Evolutionary conservation across 257 asterid genomes (phyloP).

Genomic region (Marsdenia floribunda): DNA sequence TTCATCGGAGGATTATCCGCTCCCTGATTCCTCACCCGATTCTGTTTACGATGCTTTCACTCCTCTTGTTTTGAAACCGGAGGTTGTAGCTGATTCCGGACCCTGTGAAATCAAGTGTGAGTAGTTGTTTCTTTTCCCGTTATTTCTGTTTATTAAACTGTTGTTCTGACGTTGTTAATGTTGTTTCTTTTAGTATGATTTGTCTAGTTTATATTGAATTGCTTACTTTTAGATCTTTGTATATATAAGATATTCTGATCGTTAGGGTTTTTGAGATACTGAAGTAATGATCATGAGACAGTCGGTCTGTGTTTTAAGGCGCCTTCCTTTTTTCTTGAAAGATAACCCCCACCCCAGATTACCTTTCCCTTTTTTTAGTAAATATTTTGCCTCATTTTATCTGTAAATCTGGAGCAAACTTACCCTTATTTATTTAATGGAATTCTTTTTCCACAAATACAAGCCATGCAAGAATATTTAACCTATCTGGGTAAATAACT

Average conservation of each 20-base stretch:
- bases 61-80: conserved; percentile 51
- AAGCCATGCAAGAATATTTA: no score
- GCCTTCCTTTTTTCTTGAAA: neutral
- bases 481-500: no score
- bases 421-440: no score
- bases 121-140: conserved; percentile 5
- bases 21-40: conserved; percentile 15
- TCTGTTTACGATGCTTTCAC: conserved; percentile 24
- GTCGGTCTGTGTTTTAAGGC: neutral
- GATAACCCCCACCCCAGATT: no score
- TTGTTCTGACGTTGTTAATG: neutral
- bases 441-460: no score
- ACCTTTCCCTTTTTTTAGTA: no score
- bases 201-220: neutral
- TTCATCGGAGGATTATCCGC: conserved; percentile 20
- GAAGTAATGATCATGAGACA: neutral
- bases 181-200: neutral
- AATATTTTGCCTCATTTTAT: no score
- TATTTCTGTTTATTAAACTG: neutral
- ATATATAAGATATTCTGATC: neutral
- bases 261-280: neutral
- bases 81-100: conserved; percentile 35
- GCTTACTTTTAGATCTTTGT: neutral
- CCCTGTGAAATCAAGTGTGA: conserved; percentile 82
- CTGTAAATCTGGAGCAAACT: no score